These are phyloP conservation scores for Psidium friedrichsthalianum DNA, from an alignment of 345 rosid genomes.

Conservation along the genomic window DNA sequence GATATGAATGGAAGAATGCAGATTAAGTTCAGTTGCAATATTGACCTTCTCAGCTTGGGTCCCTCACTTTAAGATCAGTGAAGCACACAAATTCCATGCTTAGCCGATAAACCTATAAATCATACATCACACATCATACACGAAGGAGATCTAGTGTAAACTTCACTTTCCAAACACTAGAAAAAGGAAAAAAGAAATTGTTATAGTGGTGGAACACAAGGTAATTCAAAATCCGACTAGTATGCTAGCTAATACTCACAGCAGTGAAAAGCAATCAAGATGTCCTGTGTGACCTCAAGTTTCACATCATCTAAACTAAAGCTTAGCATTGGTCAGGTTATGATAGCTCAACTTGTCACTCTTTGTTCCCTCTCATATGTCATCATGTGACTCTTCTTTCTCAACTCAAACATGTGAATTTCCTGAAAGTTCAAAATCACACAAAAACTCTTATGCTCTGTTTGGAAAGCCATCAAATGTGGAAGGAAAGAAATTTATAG, in stretches of 20 bases:
- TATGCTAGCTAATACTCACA: neutral
- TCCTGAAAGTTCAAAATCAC: neutral
- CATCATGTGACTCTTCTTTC: neutral
- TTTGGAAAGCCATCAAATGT: neutral
- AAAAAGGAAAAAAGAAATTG: neutral
- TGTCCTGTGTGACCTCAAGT: neutral
- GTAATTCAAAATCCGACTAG: neutral
- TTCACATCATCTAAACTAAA: neutral
- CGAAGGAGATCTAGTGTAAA: neutral
- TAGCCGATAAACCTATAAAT: neutral
- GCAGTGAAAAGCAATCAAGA: neutral
- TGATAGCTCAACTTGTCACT: neutral
- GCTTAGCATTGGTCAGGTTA: neutral
- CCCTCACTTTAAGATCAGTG: neutral
- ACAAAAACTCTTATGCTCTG: neutral
- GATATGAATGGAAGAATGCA: neutral
- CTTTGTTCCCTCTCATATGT: neutral
- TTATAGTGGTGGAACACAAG: neutral
- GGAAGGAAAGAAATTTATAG: neutral
- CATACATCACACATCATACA: neutral
- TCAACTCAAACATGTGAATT: neutral
- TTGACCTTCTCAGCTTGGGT: neutral
- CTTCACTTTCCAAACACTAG: neutral
- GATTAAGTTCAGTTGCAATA: neutral
- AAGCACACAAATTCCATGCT: neutral